phyloP scores from a whole-genome alignment of 1,284 basidiomycete species.

The Kwoniella shivajii region DNA sequence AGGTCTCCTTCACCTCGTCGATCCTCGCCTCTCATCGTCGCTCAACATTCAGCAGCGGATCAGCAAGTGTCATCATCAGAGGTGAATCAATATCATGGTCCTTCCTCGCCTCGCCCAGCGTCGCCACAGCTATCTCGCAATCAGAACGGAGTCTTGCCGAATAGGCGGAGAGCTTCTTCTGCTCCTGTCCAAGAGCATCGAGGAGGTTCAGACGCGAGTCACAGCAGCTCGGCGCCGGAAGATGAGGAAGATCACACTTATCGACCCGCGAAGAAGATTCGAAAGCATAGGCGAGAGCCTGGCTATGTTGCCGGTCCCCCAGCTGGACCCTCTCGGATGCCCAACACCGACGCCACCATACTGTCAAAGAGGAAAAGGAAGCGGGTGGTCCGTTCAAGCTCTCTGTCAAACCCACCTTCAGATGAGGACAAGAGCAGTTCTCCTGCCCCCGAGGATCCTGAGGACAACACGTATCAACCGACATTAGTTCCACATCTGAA shows the following conservation, averaged over 20 bases:
- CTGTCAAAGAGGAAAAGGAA: slow-evolving; percentile 4
- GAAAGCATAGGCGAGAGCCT: not conserved
- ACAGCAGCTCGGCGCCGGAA: slow-evolving; percentile 20
- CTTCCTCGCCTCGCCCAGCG: not conserved
- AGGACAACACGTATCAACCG: slow-evolving; percentile 28
- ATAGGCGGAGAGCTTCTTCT: not conserved
- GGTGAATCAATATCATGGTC: no score
- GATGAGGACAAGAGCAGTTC: slow-evolving; percentile 13
- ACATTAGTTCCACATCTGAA: not conserved
- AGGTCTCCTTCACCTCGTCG: not conserved
- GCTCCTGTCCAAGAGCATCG: not conserved
- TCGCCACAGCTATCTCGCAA: not conserved
- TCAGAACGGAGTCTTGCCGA: no score
- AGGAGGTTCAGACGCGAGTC: slow-evolving; percentile 1
- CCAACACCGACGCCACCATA: not conserved
- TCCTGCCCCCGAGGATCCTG: slow-evolving; percentile 26
- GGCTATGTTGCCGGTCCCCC: no score
- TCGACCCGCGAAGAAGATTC: not conserved
- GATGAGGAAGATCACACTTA: slow-evolving; percentile 31
- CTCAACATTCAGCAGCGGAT: no score
- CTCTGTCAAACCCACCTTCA: slow-evolving; percentile 1
- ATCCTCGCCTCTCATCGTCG: not conserved
- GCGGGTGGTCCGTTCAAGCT: not conserved
- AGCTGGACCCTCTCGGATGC: not conserved
- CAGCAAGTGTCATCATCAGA: no score